Evolutionary conservation across 73 alveolate genomes (phyloP).

Genomic region (Paraurostyla sp.): DNA sequence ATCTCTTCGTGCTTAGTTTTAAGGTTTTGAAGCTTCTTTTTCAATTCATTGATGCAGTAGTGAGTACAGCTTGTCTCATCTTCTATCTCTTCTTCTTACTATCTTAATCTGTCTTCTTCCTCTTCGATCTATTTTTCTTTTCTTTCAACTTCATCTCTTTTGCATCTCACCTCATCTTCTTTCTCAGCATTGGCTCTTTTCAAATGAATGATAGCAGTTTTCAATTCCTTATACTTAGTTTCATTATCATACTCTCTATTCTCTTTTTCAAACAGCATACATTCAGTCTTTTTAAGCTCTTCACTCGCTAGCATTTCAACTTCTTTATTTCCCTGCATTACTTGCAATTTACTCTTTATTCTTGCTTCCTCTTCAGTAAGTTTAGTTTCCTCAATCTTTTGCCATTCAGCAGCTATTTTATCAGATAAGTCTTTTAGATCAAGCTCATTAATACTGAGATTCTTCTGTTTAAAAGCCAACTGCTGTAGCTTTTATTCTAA

Average conservation of each 20-base stretch:
- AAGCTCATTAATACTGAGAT: not conserved
- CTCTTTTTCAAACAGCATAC: slow-evolving; percentile 22
- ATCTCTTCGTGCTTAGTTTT: slow-evolving; percentile 17
- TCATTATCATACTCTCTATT: slow-evolving; percentile 23
- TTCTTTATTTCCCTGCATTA: not conserved
- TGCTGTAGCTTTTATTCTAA: not conserved
- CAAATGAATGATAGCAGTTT: not conserved
- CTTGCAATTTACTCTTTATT: not conserved
- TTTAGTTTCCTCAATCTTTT: not conserved
- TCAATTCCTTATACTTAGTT: slow-evolving; percentile 8
- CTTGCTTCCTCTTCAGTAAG: not conserved
- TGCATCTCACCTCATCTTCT: slow-evolving; percentile 39
- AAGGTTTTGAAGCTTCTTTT: not conserved
- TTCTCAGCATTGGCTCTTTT: not conserved
- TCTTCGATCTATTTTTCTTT: not conserved
- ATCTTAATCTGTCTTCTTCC: slow-evolving; percentile 9
- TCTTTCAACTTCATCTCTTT: slow-evolving; percentile 17
- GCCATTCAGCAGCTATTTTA: not conserved
- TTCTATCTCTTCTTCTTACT: not conserved
- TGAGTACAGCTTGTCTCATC: slow-evolving; percentile 22
- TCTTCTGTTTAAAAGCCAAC: not conserved
- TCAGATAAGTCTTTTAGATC: not conserved
- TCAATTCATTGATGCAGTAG: slow-evolving; percentile 16
- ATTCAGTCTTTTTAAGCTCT: slow-evolving; percentile 16
- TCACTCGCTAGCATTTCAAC: slow-evolving; percentile 20